Evolutionary conservation across 2,329 filamentous ascomycete genomes (phyloP), one percentile per base, ranked within the genome.

Genomic region (Ophiocordyceps sinensis): DNA sequence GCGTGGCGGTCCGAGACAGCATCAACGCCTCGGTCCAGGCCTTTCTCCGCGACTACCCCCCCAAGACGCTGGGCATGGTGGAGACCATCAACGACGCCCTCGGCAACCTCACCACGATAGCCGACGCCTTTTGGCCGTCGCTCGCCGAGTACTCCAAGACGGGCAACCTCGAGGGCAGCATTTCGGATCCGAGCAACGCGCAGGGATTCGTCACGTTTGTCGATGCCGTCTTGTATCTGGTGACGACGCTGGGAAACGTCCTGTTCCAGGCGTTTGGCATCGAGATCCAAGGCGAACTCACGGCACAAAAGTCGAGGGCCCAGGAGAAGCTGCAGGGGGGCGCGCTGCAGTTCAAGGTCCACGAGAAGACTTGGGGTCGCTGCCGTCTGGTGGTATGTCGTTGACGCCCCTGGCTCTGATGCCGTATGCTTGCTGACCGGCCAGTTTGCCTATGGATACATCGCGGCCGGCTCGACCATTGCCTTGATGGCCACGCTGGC

Each of bases 351-450:
- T 29, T 44, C 5, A 40, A 49, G 4, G 45, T 59, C 11, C 44
- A 47, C 9, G 46, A 46, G 0, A 44, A 51, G 39, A 53, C 52
- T 28, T 44, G 42, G 37, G n/a, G 38, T 9, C 53, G 56, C 9
- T 57, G 58, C 15, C 40, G 49, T 11, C 46, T 62, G 5, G 53
- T 61, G 38, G 59, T 61, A 49, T 42, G 28, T 5, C 13, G 15
- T 28, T 9, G 13, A n/a, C 15, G 7, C 5, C 12, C 21, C 13
- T 19, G 8, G 6, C 15, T 11, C 30, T 13, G 30, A 31, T 5
- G 8, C 30, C 5, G 30, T 13, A 5, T 13, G 12, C 12, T 35
- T 15, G 32, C 32, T 35, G 15, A 35, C 9, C 19, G n/a, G 15
- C 10, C 14, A 35, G 32, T 35, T 35, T 15, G 32, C 32, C n/a